Conservation (phyloP, 768 basidiomycete species). For the Kwoniella dendrophila region DNA sequence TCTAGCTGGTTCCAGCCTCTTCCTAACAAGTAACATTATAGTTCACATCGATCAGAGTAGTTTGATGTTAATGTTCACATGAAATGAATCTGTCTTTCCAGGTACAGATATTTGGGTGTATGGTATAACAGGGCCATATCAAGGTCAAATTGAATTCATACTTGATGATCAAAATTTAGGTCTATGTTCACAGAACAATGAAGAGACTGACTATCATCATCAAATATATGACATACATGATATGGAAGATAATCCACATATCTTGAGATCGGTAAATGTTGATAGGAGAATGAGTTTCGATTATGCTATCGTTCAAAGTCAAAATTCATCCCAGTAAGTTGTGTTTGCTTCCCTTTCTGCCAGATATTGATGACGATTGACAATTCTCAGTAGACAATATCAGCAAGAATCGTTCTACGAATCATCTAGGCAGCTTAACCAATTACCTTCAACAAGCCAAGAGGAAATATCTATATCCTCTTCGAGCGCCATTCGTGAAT, state of each 20-base stretch:
- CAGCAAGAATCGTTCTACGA: too few species aligned
- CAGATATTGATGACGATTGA: too few species aligned
- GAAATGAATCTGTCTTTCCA: background rate
- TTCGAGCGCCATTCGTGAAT: background rate
- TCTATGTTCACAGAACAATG: conserved; percentile 4
- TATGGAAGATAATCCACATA: conserved; percentile 25
- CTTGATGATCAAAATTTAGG: conserved; percentile 29
- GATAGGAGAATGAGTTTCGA: conserved; percentile 35
- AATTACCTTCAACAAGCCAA: background rate
- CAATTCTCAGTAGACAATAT: too few species aligned
- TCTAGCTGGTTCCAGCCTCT: background rate
- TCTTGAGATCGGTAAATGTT: conserved; percentile 21
- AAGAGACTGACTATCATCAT: conserved; percentile 7
- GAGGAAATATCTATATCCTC: background rate
- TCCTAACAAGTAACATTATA: too few species aligned
- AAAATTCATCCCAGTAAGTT: conserved; percentile 1
- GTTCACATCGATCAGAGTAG: background rate
- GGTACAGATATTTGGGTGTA: conserved; percentile 40
- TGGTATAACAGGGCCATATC: conserved; percentile 30
- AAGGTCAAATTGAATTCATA: conserved; percentile 24
- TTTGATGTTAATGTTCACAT: background rate
- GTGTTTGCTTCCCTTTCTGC: too few species aligned
- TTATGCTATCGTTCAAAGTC: conserved; percentile 25
- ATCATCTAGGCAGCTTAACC: background rate
- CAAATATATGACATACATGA: conserved; percentile 30